Base-by-base conservation (phyloP, 305 asterid species). In the Fraxinus angustifolia region DNA sequence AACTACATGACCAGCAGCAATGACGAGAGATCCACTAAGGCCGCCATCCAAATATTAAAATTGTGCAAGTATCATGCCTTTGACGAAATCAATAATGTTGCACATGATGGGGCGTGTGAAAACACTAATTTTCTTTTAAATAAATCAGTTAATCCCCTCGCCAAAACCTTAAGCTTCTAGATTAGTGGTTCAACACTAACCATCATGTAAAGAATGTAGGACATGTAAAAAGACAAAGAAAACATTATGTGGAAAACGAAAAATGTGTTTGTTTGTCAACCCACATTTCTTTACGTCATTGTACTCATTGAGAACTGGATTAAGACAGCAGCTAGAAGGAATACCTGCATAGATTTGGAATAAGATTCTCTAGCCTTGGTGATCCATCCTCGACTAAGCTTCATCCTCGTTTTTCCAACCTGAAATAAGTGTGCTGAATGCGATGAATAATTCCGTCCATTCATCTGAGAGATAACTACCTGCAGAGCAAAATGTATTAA, bases 361-460 rank as follows among this genome's bases (percentile, higher is more conserved):
- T 94, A 96, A 16, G 97, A 89, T 33, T 96, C 99, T 85, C 99
- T 89, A 82, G 96, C 96, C 89, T 96, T 96, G 16, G 99, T 96
- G 90, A 96, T 96, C 99, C 99, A 96, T 86, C 99, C 99, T 89
- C 90, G 85, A 76, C 94, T 90, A 38, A 96, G 97, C 85, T 93
- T 96, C 85, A 96, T 90, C 91, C 90, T 96, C 8, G 90, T 91
- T 90, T 94, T 96, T 76, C 98, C 99, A 21, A 95, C 89, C 56
- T 92, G 97, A 77, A 95, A 89, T 75, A 92, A 68, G 87, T 95
- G 99, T 8, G 79, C 79, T 1, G 99, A 95, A 82, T 89, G 91
- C 3, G 98, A 93, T 3, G 99, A 92, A 83, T 95, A 95, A 80
- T 95, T 95, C 78, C 96, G 85, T 62, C 97, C 97, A 30, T 95